Evolutionary conservation across 495 filamentous ascomycete species (phyloP).

Genomic region (Astrocystis sublimbata): DNA sequence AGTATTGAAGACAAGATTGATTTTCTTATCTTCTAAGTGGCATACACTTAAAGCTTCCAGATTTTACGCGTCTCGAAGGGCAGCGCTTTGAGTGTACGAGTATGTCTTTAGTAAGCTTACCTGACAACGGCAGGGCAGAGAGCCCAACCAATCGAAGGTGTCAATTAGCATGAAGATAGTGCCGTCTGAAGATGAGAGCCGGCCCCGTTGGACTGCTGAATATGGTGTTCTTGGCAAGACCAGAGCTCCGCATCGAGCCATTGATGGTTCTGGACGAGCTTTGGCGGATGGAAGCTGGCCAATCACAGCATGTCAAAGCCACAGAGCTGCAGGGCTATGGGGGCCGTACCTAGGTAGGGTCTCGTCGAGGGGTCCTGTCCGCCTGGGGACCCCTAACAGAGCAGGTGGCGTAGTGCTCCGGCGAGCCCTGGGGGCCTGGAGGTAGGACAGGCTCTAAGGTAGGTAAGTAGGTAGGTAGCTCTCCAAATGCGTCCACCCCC

Average conservation of each 20-base stretch:
- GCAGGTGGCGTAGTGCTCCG: neutral
- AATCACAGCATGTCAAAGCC: neutral
- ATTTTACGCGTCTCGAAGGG: no score
- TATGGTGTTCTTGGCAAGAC: conserved; percentile 16
- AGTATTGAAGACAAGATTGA: no score
- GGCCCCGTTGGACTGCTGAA: conserved; percentile 13
- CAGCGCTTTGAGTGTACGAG: no score
- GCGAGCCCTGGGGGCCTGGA: neutral
- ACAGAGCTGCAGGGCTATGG: neutral
- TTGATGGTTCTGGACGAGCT: neutral
- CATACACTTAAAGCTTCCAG: no score
- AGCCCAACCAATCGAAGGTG: neutral
- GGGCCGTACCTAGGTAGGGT: neutral
- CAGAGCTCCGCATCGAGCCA: conserved; percentile 6
- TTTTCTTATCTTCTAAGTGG: no score
- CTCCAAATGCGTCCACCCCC: conserved; percentile 5
- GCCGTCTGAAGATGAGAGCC: neutral
- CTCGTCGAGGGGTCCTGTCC: neutral
- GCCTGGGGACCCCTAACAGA: neutral
- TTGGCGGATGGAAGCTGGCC: conserved; percentile 12
- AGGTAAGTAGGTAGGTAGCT: neutral
- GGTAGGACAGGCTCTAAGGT: neutral
- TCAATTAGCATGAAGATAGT: neutral
- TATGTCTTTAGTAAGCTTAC: conserved; percentile 15
- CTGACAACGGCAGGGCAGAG: neutral